A percentile compares a stretch with the other conserved stretches of the same genome.
phyloP scores from a whole-genome alignment of 2,329 filamentous ascomycete genomes.

The Nakataea oryzae region DNA sequence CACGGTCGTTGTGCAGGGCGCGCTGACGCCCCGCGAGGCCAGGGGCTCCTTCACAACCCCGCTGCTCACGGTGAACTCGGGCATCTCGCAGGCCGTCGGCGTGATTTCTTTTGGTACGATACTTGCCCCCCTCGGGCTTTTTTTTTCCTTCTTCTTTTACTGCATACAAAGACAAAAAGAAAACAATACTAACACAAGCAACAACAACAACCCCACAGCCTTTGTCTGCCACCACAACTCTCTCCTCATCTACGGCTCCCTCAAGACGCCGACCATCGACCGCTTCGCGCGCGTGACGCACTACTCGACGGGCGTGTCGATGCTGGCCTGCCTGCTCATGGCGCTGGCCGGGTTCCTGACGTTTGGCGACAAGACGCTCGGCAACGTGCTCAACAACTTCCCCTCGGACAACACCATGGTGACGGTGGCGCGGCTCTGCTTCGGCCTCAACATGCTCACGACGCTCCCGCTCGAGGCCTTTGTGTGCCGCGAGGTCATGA shows the following conservation, averaged over 20 bases:
- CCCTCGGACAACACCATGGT: slow-evolving; percentile 83
- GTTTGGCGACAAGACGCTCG: slow-evolving; percentile 83
- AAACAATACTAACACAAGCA: background rate
- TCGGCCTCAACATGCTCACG: slow-evolving; percentile 97
- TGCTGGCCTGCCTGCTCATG: slow-evolving; percentile 84
- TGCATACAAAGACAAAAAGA: background rate
- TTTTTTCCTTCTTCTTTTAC: background rate
- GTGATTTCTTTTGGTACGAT: slow-evolving; percentile 88
- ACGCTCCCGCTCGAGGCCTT: slow-evolving; percentile 94
- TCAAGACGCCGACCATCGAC: slow-evolving; percentile 89
- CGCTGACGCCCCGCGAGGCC: slow-evolving; percentile 59
- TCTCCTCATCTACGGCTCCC: slow-evolving; percentile 90
- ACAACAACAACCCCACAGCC: slow-evolving; percentile 23
- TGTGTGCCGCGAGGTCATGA: slow-evolving; percentile 94
- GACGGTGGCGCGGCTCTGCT: slow-evolving; percentile 88
- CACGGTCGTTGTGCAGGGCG: slow-evolving; percentile 78
- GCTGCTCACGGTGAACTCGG: slow-evolving; percentile 69
- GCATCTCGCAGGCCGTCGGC: slow-evolving; percentile 90
- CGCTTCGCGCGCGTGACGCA: slow-evolving; percentile 90
- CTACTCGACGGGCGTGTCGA: slow-evolving; percentile 81
- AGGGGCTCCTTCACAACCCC: slow-evolving; percentile 62
- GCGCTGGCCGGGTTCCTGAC: slow-evolving; percentile 83
- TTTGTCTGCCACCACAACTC: slow-evolving; percentile 86
- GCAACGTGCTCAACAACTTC: slow-evolving; percentile 98
- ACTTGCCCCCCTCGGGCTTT: background rate